Conservation (phyloP, 257 asterid species). For the Nicotiana undulata region DNA sequence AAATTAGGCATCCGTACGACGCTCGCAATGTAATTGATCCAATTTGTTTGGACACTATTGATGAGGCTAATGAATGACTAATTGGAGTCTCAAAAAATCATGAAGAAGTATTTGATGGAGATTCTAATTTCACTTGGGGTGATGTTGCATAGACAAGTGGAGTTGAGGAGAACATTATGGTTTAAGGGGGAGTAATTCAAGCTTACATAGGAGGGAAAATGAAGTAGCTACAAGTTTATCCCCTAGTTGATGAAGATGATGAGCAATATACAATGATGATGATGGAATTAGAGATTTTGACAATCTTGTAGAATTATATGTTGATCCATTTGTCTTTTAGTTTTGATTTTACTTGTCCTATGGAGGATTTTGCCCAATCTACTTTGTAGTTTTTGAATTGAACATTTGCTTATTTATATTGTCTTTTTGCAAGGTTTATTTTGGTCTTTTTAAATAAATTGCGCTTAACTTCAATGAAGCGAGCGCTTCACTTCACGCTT, state of each 20-base stretch:
- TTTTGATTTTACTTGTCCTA: too few species aligned
- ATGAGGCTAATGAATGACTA: not conserved
- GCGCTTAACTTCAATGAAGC: too few species aligned
- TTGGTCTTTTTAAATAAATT: too few species aligned
- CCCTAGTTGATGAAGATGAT: not conserved
- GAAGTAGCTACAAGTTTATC: not conserved
- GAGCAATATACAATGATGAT: not conserved
- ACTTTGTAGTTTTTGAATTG: too few species aligned
- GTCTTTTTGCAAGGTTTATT: too few species aligned
- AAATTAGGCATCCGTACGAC: not conserved
- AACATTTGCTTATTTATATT: too few species aligned
- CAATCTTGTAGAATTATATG: not conserved
- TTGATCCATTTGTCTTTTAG: too few species aligned
- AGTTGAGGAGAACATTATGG: not conserved
- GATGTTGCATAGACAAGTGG: not conserved
- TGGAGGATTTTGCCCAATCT: too few species aligned
- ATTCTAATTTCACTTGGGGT: not conserved
- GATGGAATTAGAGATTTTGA: not conserved
- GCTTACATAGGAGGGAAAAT: not conserved
- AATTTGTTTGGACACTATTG: too few species aligned
- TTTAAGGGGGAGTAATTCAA: not conserved
- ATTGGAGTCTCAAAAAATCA: not conserved
- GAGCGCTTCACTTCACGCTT: too few species aligned
- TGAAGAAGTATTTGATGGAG: not conserved
- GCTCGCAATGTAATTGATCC: not conserved